Percentiles rank a stretch among this genome's conserved stretches.
Conservation (phyloP, 2,329 filamentous ascomycete species). For the Hypoxylon sp. region DNA sequence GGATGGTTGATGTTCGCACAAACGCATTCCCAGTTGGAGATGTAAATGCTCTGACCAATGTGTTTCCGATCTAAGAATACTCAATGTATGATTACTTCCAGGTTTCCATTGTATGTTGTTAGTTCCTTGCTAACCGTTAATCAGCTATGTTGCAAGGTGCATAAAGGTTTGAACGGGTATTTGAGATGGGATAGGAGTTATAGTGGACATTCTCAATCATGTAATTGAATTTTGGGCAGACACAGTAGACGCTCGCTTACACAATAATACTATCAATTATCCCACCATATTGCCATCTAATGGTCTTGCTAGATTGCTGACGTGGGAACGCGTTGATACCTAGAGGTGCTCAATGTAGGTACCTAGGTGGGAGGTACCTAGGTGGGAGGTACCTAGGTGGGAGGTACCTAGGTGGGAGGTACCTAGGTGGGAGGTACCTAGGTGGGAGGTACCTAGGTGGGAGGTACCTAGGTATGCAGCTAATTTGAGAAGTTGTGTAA, state of each 20-base stretch:
- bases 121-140: not conserved
- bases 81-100: not conserved
- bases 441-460: too few relatives aligned
- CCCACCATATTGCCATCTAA: too few relatives aligned
- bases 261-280: not conserved
- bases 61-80: not conserved
- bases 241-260: not conserved
- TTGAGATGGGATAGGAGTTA: not conserved
- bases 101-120: not conserved
- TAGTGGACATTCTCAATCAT: not conserved
- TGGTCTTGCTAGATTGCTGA: too few relatives aligned
- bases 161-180: not conserved
- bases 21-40: constrained; percentile 1
- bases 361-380: too few relatives aligned
- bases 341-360: too few relatives aligned
- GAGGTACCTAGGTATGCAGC: too few relatives aligned
- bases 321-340: too few relatives aligned
- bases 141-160: not conserved
- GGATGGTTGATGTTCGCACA: constrained; percentile 3
- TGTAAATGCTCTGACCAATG: constrained; percentile 6
- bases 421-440: too few relatives aligned
- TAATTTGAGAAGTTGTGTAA: too few relatives aligned
- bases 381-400: too few relatives aligned
- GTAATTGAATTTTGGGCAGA: not conserved
- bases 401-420: too few relatives aligned